Base-by-base conservation (phyloP, 768 basidiomycete genomes). In the Termitomyces sp. region DNA sequence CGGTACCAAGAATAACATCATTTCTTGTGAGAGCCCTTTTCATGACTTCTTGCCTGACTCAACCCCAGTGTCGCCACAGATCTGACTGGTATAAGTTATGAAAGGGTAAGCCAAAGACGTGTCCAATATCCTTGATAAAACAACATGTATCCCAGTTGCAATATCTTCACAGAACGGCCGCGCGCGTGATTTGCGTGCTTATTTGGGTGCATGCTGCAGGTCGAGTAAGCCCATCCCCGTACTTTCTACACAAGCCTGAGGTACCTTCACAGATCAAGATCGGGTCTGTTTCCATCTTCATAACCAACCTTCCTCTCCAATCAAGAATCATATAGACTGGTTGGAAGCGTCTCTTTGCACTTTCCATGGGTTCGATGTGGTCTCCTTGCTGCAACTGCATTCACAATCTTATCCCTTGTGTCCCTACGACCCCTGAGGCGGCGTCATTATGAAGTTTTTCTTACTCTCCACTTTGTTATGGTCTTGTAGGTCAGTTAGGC, bases 1-100 rank as follows among this genome's bases (percentile, higher is more conserved):
- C 26, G 83, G 82, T 1, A 81, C 80, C 60, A 63, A 58, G 30
- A 86, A 87, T 67, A 86, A 86, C 56, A 65, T 83, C 16, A 64
- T 76, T 35, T 71, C 71, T 4, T 69, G 74, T 74, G 26, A 53
- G 71, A 61, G 14, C 4, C 5, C 14, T 26, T 26, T 7, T 49
- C 36, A 8, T 35, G 5, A 43, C 3, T 35, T 41, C 33, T 24
- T 36, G n/a, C 41, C n/a, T 33, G n/a, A 6, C 2, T 35, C 51
- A 24, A 30, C 11, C 45, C 59, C 13, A 56, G 5, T 33, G 16
- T n/a, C 35, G 26, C 28, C 20, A 32, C 58, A 84, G 82, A 73
- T 33, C 63, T 84, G 35, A 84, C 82, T 3, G 81, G 82, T 20
- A 68, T 85, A 49, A 77, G 79, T 56, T 78, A 72, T 55, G 71